Conservation (phyloP, 73 alveolate genomes). For the Blepharisma japonicum region DNA sequence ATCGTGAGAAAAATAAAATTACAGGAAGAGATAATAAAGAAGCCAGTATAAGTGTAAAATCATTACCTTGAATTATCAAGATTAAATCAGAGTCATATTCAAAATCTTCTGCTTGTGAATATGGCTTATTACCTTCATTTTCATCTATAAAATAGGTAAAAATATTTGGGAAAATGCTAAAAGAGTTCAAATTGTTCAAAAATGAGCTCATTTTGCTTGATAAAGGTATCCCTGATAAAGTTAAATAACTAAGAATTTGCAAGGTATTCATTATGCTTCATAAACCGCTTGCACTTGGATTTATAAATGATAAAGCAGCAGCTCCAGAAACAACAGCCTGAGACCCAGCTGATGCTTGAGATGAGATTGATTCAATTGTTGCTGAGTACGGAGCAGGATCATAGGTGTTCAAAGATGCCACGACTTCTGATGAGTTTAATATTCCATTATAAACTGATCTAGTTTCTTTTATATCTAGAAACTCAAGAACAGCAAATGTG, state of each 20-base stretch:
- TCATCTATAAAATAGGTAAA: not conserved
- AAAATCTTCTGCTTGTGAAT: not conserved
- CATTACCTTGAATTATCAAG: not conserved
- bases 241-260: constrained; percentile 11
- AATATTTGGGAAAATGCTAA: not conserved
- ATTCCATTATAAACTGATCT: no score
- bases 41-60: not conserved
- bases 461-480: no score
- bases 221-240: not conserved
- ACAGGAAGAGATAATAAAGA: not conserved
- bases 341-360: no score
- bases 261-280: not conserved
- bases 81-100: not conserved
- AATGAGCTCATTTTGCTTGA: not conserved
- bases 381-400: no score
- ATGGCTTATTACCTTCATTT: not conserved
- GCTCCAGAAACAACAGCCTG: not conserved
- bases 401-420: no score
- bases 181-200: not conserved
- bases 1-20: not conserved
- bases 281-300: not conserved
- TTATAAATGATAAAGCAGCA: not conserved
- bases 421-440: no score
- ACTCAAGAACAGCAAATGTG: no score
- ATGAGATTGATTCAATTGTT: no score